phyloP scores from a whole-genome alignment of 169 alveolate genomes.

The Hepatocystis sp. region DNA sequence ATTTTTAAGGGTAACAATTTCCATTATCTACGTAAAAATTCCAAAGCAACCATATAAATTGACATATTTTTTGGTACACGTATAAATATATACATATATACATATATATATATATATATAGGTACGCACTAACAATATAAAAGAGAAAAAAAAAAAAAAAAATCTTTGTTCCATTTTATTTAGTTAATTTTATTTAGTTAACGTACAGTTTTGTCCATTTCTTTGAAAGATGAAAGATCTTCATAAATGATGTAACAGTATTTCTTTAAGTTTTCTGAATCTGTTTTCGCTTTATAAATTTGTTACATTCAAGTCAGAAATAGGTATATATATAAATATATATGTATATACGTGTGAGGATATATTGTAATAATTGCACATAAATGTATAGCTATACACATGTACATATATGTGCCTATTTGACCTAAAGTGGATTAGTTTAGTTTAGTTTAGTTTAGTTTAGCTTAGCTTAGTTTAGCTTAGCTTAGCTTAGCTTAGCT shows the following conservation, averaged over 20 bases:
- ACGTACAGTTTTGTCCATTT: slow-evolving; percentile 58
- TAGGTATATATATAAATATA: too few species aligned
- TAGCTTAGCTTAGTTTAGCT: too few species aligned
- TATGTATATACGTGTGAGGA: neutral
- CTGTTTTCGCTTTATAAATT: slow-evolving; percentile 20
- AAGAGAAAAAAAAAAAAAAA: too few species aligned
- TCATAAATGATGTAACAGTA: slow-evolving; percentile 65
- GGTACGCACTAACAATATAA: too few species aligned
- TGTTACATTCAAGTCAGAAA: neutral
- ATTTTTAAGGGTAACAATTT: slow-evolving; percentile 57
- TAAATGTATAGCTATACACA: neutral
- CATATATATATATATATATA: neutral
- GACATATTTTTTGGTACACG: neutral
- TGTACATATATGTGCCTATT: neutral
- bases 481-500: too few species aligned
- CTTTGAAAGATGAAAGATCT: slow-evolving; percentile 57
- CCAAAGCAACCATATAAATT: neutral
- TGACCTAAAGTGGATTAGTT: too few species aligned
- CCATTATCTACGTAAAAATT: slow-evolving; percentile 25
- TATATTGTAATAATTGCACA: neutral
- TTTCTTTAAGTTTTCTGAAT: slow-evolving; percentile 53
- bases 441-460: too few species aligned
- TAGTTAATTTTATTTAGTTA: too few species aligned
- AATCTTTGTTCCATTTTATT: too few species aligned
- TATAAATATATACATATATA: neutral